Base-by-base conservation (phyloP, 768 basidiomycete species). In the Rhizopogon vesiculosus region DNA sequence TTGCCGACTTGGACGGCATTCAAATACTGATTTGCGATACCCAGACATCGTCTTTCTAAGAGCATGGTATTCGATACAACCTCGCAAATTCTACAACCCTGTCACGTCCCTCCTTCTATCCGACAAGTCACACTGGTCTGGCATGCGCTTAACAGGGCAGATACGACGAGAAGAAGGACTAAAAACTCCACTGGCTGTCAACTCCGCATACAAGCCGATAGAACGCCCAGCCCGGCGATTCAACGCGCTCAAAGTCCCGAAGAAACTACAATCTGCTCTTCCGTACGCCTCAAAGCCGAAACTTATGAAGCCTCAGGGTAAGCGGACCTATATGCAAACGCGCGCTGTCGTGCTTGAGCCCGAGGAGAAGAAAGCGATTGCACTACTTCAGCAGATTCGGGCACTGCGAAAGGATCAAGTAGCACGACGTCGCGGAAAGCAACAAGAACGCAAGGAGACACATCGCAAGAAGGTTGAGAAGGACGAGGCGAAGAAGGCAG, bases 41-140 rank as follows among this genome's bases (percentile, higher is more conserved):
- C 42, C 54, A 94, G 97, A 98, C 65, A 87, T 98, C 54, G 80
- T 98, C 55, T 98, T 99, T 78, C 77, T 99, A 8, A 83, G 96
- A 22, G 93, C 94, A 1, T 99, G 97, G 97, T 95, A 95, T 71
- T 87, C 93, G 22, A 86, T 99, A 53, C 86, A 94, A 68, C 96
- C 97, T 5, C 84, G 94, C 59, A 91, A 92, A 70, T 94, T 90
- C 73, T 99, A 98, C 77, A 98, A 95, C 69, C 91, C 97, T 1
- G 93, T 98, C 60, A 94, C 92, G 0, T 95, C 93, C 1, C 78
- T 98, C 3, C 79, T 99, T 0, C 76, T 95, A 8, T 83, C 87
- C 15, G 81, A 92, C 71, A 94, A 96, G 69, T 71, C 74, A n/a
- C 70, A 68, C 18, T 99, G 97, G 97, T 73, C 78, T 16, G 96